Evolutionary conservation across 2,329 filamentous ascomycete species (phyloP).

Genomic region (Lecanoromycetidae sp.): DNA sequence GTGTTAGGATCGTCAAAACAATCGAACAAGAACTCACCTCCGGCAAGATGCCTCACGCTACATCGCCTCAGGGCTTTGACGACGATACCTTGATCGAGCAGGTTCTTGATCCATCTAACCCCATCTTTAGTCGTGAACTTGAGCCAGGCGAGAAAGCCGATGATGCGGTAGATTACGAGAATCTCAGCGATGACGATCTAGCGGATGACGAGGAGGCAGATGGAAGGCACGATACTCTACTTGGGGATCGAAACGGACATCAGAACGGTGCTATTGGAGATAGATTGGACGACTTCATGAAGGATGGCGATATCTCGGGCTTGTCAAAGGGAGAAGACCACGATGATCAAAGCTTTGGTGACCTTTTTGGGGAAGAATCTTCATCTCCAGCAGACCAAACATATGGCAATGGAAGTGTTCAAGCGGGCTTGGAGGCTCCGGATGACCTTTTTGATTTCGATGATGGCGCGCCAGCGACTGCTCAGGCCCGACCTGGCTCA

Average conservation of each 20-base stretch:
- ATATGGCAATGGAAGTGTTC: background rate
- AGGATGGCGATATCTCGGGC: constrained; percentile 20
- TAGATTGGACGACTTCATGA: constrained; percentile 16
- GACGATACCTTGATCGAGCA: constrained; percentile 15
- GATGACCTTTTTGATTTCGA: constrained; percentile 21
- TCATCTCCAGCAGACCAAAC: constrained; percentile 26
- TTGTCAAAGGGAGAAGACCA: background rate
- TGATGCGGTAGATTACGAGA: constrained; percentile 80
- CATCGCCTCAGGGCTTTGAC: background rate
- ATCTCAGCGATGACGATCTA: constrained; percentile 84
- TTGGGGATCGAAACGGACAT: too few relatives aligned
- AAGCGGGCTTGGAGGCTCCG: constrained; percentile 14
- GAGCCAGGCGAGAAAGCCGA: constrained; percentile 60
- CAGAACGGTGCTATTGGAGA: constrained; percentile 23
- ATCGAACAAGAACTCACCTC: background rate
- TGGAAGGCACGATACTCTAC: background rate
- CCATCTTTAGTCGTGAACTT: constrained; percentile 11
- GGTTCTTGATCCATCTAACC: constrained; percentile 8
- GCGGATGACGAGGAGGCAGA: constrained; percentile 54
- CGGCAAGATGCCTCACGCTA: constrained; percentile 17
- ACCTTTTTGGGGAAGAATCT: constrained; percentile 36
- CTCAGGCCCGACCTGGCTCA: background rate
- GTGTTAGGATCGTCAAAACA: background rate
- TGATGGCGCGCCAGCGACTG: background rate
- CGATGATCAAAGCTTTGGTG: constrained; percentile 32